phyloP scores from a whole-genome alignment of 805 yeast species.

The Cyberlindnera mrakii region DNA sequence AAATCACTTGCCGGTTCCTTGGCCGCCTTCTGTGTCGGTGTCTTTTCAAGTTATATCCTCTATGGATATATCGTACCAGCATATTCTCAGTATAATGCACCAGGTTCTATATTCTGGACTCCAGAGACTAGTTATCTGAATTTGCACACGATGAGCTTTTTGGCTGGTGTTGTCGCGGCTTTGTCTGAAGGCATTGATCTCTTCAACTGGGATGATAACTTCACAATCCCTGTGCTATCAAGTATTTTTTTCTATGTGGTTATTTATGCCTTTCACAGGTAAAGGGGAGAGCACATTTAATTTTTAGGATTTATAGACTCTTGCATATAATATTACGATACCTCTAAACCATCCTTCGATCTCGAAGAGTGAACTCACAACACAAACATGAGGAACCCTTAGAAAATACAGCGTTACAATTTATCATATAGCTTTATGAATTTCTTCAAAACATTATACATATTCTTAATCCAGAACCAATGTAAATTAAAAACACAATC shows the following conservation, averaged over 20 bases:
- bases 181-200: slow-evolving; percentile 79
- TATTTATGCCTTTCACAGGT: slow-evolving; percentile 30
- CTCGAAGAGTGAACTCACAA: not conserved
- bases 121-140: slow-evolving; percentile 52
- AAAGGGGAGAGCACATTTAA: not conserved
- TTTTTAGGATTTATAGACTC: no score
- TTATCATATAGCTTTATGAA: slow-evolving; percentile 4
- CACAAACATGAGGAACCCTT: not conserved
- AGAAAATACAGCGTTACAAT: not conserved
- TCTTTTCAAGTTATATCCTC: slow-evolving; percentile 53
- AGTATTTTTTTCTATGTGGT: slow-evolving; percentile 54
- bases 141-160: slow-evolving; percentile 45
- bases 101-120: slow-evolving; percentile 62
- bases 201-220: slow-evolving; percentile 80
- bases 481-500: slow-evolving; percentile 9
- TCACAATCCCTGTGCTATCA: slow-evolving; percentile 88
- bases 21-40: slow-evolving; percentile 79
- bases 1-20: slow-evolving; percentile 87
- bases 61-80: slow-evolving; percentile 72
- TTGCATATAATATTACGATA: not conserved
- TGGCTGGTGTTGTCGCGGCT: slow-evolving; percentile 80
- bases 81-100: slow-evolving; percentile 46
- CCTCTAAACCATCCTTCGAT: not conserved
- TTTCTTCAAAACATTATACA: slow-evolving; percentile 14
- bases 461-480: slow-evolving; percentile 8